Evolutionary conservation across 2,329 filamentous ascomycete genomes (phyloP).

Genomic region (Capronia coronata): DNA sequence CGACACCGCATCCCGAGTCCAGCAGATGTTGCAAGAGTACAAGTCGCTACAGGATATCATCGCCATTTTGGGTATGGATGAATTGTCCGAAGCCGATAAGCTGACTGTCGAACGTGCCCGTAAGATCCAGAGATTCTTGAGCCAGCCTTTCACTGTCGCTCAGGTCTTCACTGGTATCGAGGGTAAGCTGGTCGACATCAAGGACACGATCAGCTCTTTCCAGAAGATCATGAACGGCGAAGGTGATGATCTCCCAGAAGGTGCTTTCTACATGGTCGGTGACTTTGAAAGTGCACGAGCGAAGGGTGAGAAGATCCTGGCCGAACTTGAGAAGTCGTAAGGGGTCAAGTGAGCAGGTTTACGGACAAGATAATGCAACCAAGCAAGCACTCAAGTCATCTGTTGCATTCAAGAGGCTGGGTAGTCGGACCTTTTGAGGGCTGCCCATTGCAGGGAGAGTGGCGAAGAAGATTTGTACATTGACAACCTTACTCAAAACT

Average conservation of each 20-base stretch:
- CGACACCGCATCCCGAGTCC: conserved; percentile 84
- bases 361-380: conserved; percentile 3
- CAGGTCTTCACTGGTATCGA: conserved; percentile 72
- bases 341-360: conserved; percentile 25
- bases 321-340: conserved; percentile 69
- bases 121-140: conserved; percentile 99
- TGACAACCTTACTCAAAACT: conserved; percentile 1
- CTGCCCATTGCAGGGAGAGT: background rate
- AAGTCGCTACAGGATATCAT: conserved; percentile 99
- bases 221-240: conserved; percentile 94
- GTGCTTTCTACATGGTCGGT: conserved; percentile 96
- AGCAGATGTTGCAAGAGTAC: conserved; percentile 99
- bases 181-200: conserved; percentile 93
- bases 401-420: background rate
- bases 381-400: background rate
- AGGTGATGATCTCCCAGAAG: conserved; percentile 91
- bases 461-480: conserved; percentile 6
- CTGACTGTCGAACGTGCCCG: conserved; percentile 99
- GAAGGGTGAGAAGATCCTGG: conserved; percentile 99
- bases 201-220: conserved; percentile 97
- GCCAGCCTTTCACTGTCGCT: conserved; percentile 92
- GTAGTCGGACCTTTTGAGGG: background rate
- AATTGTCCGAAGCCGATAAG: conserved; percentile 98
- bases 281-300: conserved; percentile 84
- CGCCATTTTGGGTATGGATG: conserved; percentile 99